Percentiles rank a stretch among this genome's conserved stretches.
Conservation (phyloP, 2,329 filamentous ascomycete species). For the Ciborinia camelliae region DNA sequence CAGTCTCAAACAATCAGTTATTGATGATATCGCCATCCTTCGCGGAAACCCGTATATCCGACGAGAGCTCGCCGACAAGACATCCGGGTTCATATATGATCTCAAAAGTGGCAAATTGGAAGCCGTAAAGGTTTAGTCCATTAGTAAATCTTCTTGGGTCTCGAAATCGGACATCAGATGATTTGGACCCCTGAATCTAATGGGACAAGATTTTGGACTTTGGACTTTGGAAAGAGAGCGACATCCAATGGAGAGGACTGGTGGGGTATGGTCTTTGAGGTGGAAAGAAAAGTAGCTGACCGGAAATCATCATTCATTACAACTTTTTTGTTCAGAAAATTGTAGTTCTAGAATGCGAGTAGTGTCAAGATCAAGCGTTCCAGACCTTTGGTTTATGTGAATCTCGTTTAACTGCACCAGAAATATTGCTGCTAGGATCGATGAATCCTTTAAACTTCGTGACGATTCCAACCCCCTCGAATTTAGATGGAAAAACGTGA, state of each 20-base stretch:
- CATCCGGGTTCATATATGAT: constrained; percentile 30
- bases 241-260: background rate
- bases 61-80: constrained; percentile 28
- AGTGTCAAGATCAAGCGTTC: background rate
- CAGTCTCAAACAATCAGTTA: constrained; percentile 29
- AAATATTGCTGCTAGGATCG: background rate
- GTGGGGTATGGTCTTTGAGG: background rate
- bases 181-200: background rate
- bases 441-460: background rate
- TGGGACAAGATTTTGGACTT: background rate
- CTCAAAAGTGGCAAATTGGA: constrained; percentile 30
- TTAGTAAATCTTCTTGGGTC: background rate
- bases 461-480: background rate
- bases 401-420: background rate
- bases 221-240: background rate
- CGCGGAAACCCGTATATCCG: constrained; percentile 26
- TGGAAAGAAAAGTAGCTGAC: background rate
- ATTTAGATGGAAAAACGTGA: background rate
- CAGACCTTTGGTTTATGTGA: background rate
- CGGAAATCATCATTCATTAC: background rate
- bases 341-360: background rate
- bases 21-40: constrained; percentile 31
- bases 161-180: too few species aligned
- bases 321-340: background rate
- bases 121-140: background rate